Conservation (phyloP, 768 basidiomycete species). For the Leucocoprinus leucothites region DNA sequence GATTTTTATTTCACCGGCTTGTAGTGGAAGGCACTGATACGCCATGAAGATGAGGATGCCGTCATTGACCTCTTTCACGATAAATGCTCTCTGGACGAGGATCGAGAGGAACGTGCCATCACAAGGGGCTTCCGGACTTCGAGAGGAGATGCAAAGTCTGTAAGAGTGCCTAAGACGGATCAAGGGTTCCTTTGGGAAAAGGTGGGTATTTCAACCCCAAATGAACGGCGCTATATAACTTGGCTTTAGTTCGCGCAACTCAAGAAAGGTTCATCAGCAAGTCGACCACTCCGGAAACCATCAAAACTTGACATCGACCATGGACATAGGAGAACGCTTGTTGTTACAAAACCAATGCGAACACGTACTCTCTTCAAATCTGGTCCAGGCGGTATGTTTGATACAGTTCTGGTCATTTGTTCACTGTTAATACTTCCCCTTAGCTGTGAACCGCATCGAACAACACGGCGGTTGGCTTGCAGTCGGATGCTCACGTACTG, state of each 20-base stretch:
- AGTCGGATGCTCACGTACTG: slow-evolving; percentile 43
- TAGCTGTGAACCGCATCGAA: slow-evolving; percentile 49
- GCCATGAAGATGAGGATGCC: background rate
- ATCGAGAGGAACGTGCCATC: background rate
- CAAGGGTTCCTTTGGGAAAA: slow-evolving; percentile 7
- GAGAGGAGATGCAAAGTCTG: background rate
- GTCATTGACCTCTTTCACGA: background rate
- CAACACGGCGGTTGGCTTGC: slow-evolving; percentile 41
- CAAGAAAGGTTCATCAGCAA: background rate
- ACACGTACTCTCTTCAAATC: slow-evolving; percentile 32
- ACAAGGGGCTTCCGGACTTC: background rate
- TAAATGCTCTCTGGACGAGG: background rate
- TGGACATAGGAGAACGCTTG: background rate
- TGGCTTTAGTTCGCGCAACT: background rate
- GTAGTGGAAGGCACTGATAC: slow-evolving; percentile 3
- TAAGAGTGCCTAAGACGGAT: background rate
- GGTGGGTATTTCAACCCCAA: background rate
- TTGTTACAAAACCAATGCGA: background rate
- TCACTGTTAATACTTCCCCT: background rate
- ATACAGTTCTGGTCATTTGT: background rate
- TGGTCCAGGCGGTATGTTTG: slow-evolving; percentile 41
- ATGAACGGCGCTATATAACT: too few relatives aligned
- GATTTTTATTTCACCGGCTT: background rate
- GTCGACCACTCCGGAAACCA: background rate
- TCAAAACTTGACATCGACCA: background rate